Conservation (phyloP, 768 basidiomycete species). For the Lentinus tigrinus region DNA sequence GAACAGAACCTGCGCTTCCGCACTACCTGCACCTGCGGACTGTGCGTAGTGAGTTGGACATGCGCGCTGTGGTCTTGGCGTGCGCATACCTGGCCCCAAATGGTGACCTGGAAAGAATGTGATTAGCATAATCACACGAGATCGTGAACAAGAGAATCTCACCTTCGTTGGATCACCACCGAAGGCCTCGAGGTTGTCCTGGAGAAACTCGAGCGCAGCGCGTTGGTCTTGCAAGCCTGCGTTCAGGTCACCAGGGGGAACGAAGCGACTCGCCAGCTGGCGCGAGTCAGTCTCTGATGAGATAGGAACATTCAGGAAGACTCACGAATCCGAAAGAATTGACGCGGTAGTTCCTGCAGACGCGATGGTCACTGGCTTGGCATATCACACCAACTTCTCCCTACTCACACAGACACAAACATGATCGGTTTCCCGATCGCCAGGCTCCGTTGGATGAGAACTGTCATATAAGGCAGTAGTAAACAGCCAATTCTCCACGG, state of each 20-base stretch:
- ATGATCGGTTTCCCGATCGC: slow-evolving; percentile 50
- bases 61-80: not conserved
- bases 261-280: slow-evolving; percentile 46
- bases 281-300: not conserved
- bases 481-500: not conserved
- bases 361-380: not conserved
- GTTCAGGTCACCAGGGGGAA: slow-evolving; percentile 48
- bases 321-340: slow-evolving; percentile 59
- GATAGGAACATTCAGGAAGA: not conserved
- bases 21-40: slow-evolving; percentile 54
- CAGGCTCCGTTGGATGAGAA: slow-evolving; percentile 48
- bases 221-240: slow-evolving; percentile 47
- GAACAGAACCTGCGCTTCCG: slow-evolving; percentile 47
- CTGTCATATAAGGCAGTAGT: slow-evolving; percentile 26
- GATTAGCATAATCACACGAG: not conserved
- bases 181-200: slow-evolving; percentile 64
- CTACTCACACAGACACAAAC: slow-evolving; percentile 41
- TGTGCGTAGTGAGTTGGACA: slow-evolving; percentile 15
- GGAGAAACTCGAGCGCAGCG: slow-evolving; percentile 56
- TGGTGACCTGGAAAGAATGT: slow-evolving; percentile 39
- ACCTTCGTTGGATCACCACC: slow-evolving; percentile 41
- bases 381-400: not conserved
- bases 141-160: slow-evolving; percentile 23
- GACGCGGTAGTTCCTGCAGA: slow-evolving; percentile 50
- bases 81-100: slow-evolving; percentile 50